A percentile compares a stretch with the other conserved stretches of the same genome.
phyloP scores from a whole-genome alignment of 768 basidiomycete genomes.

The Leucogyrophana mollusca region DNA sequence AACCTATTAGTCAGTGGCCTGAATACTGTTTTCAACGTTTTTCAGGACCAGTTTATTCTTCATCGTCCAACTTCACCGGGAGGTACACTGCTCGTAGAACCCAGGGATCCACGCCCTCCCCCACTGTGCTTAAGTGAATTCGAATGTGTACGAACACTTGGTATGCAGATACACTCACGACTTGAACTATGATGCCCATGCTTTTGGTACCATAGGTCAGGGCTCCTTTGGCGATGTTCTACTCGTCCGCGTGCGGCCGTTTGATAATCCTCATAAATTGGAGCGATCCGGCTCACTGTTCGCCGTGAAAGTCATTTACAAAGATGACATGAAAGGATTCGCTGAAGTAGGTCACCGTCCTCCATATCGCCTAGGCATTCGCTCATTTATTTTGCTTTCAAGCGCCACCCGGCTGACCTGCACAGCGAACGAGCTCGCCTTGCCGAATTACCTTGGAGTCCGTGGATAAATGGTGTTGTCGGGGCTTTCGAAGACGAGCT shows the following conservation, averaged over 20 bases:
- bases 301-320: conserved; percentile 45
- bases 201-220: conserved; percentile 29
- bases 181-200: background rate
- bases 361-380: conserved; percentile 2
- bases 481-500: conserved; percentile 43
- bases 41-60: too few relatives aligned
- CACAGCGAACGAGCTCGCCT: conserved; percentile 44
- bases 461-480: conserved; percentile 49
- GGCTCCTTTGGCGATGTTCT: conserved; percentile 43
- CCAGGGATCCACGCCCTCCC: conserved; percentile 35
- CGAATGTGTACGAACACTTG: conserved; percentile 41
- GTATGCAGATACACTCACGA: conserved; percentile 17
- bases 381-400: background rate
- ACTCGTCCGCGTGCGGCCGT: conserved; percentile 35
- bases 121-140: conserved; percentile 36
- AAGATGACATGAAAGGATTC: conserved; percentile 30
- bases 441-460: conserved; percentile 46
- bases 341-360: conserved; percentile 25
- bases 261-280: conserved; percentile 24
- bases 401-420: conserved; percentile 29
- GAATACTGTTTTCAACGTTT: too few relatives aligned
- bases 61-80: too few relatives aligned
- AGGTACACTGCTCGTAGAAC: conserved; percentile 14
- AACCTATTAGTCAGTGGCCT: too few relatives aligned
- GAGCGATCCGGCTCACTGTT: conserved; percentile 38